phyloP scores from a whole-genome alignment of 2,329 filamentous ascomycete species.

The Rasamsonia emersonii region DNA sequence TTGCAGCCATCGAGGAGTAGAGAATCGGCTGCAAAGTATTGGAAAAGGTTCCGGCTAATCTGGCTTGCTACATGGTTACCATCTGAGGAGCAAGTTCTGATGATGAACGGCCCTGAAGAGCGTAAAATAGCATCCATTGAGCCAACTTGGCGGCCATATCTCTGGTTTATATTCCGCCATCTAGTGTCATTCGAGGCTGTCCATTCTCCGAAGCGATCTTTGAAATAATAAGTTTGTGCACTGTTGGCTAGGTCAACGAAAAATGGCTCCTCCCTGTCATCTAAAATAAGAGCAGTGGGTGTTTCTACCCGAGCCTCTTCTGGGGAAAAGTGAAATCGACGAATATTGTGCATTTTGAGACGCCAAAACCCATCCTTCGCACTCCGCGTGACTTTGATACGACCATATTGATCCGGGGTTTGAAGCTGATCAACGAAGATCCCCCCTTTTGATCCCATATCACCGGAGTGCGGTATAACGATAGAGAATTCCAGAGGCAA shows the following conservation, averaged over 20 bases:
- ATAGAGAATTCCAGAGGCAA: constrained; percentile 36
- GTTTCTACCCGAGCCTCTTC: constrained; percentile 3
- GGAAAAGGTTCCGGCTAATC: constrained; percentile 48
- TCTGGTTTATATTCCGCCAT: constrained; percentile 22
- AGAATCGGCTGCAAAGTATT: constrained; percentile 50
- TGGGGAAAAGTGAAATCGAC: constrained; percentile 27
- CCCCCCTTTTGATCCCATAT: constrained; percentile 45
- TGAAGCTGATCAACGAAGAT: constrained; percentile 43
- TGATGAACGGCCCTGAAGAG: constrained; percentile 37
- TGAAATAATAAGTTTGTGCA: constrained; percentile 18
- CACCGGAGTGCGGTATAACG: constrained; percentile 43
- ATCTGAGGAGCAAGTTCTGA: constrained; percentile 22
- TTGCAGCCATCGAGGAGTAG: constrained; percentile 25
- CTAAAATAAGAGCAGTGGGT: constrained; percentile 13
- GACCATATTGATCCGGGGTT: constrained; percentile 44
- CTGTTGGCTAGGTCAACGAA: constrained; percentile 6
- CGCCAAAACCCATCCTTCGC: constrained; percentile 21
- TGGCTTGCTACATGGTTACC: constrained; percentile 39
- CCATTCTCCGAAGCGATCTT: constrained; percentile 14
- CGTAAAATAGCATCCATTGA: constrained; percentile 47
- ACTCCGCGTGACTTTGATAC: constrained; percentile 33
- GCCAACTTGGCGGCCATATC: constrained; percentile 43
- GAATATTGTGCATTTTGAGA: constrained; percentile 37
- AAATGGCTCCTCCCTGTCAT: constrained; percentile 12
- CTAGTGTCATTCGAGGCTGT: constrained; percentile 9